Conservation (phyloP, 2,329 filamentous ascomycete genomes). For the Nothomitra cinnamomea region DNA sequence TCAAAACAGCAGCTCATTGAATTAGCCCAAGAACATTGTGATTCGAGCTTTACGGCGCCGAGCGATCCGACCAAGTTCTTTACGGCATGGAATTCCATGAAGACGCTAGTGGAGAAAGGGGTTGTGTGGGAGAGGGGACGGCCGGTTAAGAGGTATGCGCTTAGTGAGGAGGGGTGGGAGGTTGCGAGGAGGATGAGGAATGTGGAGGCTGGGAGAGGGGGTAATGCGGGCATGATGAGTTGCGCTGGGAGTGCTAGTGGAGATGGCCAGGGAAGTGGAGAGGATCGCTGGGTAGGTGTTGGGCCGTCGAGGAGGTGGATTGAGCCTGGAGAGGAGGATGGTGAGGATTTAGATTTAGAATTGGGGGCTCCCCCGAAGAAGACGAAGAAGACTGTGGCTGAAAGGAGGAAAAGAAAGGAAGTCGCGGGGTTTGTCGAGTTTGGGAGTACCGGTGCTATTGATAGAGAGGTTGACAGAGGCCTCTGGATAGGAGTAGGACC, state of each 20-base stretch:
- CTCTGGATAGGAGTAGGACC: no score
- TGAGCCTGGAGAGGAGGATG: neutral
- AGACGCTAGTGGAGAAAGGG: constrained; percentile 55
- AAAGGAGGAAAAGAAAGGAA: no score
- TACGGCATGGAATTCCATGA: constrained; percentile 73
- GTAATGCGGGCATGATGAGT: neutral
- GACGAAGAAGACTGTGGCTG: no score
- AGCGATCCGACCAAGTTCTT: constrained; percentile 52
- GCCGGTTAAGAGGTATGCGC: constrained; percentile 47
- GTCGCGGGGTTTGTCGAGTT: no score
- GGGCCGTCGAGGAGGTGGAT: constrained; percentile 1
- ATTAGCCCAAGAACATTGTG: constrained; percentile 52
- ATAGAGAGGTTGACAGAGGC: no score
- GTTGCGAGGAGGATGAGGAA: constrained; percentile 47
- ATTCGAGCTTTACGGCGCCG: constrained; percentile 54
- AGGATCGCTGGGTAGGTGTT: neutral
- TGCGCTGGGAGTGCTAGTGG: neutral
- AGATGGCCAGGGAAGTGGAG: neutral
- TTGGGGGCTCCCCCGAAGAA: no score
- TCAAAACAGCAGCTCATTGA: constrained; percentile 53
- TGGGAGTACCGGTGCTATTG: no score
- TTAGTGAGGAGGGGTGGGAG: constrained; percentile 68
- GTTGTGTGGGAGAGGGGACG: constrained; percentile 55
- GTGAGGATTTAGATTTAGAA: no score
- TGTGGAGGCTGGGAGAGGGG: constrained; percentile 16